phyloP scores from a whole-genome alignment of 495 filamentous ascomycete genomes.

The Xylaria bambusicola region DNA sequence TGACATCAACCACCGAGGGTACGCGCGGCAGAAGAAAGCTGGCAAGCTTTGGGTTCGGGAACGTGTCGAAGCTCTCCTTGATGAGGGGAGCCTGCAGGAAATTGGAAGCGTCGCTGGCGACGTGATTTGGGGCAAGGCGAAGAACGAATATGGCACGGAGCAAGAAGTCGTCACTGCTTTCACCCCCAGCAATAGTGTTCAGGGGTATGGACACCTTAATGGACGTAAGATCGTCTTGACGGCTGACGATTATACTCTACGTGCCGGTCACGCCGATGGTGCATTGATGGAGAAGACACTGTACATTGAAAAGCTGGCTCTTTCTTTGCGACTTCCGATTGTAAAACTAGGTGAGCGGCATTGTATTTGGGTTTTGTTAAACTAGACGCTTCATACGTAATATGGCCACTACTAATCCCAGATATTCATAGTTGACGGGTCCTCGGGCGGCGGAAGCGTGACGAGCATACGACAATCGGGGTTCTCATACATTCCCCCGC shows the following conservation, averaged over 20 bases:
- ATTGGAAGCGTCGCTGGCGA: constrained; percentile 62
- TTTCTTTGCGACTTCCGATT: constrained; percentile 56
- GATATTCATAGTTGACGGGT: constrained; percentile 52
- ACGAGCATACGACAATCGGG: constrained; percentile 57
- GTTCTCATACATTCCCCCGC: constrained; percentile 59
- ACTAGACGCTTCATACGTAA: too few species aligned
- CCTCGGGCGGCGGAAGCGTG: constrained; percentile 62
- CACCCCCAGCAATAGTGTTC: constrained; percentile 58
- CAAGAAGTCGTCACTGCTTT: constrained; percentile 53
- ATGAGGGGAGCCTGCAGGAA: constrained; percentile 55
- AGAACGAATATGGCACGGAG: not conserved
- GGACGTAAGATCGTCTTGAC: constrained; percentile 60
- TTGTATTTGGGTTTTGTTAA: too few species aligned
- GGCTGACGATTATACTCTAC: constrained; percentile 64
- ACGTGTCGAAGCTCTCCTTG: constrained; percentile 57
- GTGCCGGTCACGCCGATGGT: constrained; percentile 65
- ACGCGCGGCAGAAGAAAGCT: constrained; percentile 60
- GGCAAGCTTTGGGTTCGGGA: constrained; percentile 69
- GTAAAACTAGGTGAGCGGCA: constrained; percentile 50
- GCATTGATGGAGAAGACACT: constrained; percentile 59
- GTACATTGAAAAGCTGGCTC: constrained; percentile 58
- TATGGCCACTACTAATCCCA: too few species aligned
- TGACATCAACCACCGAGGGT: constrained; percentile 54
- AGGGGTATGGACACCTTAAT: constrained; percentile 52
- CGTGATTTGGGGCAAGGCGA: constrained; percentile 56